Conservation (phyloP, 306 rosid species). For the Ormosia emarginata region DNA sequence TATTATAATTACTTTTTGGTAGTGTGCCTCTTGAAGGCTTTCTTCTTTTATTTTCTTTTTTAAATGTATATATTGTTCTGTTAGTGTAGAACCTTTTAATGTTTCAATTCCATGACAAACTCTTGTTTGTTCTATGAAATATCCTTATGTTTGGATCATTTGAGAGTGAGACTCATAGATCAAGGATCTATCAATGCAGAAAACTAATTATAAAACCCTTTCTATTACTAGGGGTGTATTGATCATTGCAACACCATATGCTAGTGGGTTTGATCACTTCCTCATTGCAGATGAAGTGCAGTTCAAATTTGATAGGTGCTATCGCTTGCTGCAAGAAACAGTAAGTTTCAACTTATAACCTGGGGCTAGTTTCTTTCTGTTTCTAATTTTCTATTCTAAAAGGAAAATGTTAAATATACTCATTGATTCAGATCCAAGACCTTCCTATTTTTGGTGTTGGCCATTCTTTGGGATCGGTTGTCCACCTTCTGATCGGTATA, state of each 20-base stretch:
- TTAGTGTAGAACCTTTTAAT: constrained; percentile 4
- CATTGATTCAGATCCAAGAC: constrained; percentile 67
- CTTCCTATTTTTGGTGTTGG: constrained; percentile 93
- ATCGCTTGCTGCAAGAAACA: constrained; percentile 55
- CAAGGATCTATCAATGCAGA: neutral
- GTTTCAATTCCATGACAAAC: neutral
- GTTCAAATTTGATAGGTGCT: constrained; percentile 91
- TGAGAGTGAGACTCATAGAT: neutral
- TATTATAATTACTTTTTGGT: neutral
- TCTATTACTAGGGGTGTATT: constrained; percentile 65
- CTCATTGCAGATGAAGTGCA: constrained; percentile 95
- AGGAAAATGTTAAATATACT: constrained; percentile 20
- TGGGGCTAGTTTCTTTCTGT: constrained; percentile 11
- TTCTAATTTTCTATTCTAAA: neutral
- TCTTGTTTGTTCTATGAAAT: neutral
- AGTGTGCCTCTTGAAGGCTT: neutral
- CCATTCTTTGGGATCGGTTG: constrained; percentile 95
- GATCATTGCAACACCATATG: constrained; percentile 95
- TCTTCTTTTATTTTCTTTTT: neutral
- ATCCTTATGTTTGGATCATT: neutral
- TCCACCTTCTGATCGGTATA: constrained; percentile 95
- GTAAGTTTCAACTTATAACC: constrained; percentile 42
- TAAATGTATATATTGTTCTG: neutral
- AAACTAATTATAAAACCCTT: constrained; percentile 19
- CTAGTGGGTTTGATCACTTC: constrained; percentile 98